Conservation (phyloP, 2,329 filamentous ascomycete genomes). For the Colletotrichum sp. region DNA sequence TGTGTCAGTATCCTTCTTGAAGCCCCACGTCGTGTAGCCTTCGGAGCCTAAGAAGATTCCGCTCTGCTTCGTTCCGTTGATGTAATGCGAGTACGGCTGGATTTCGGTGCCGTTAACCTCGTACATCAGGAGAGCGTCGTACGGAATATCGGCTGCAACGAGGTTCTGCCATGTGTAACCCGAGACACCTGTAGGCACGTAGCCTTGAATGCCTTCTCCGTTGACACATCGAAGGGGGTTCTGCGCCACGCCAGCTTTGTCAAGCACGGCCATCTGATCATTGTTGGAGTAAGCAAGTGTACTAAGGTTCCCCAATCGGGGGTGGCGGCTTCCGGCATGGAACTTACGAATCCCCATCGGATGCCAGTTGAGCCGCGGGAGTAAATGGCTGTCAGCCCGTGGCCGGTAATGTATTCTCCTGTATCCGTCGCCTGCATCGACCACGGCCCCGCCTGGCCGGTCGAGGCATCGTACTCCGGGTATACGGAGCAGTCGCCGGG, state of each 20-base stretch:
- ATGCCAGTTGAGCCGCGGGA: neutral
- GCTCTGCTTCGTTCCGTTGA: neutral
- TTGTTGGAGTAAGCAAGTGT: neutral
- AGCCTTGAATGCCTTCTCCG: neutral
- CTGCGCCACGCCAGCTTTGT: neutral
- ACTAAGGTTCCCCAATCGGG: neutral
- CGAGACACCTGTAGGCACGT: neutral
- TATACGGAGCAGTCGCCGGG: conserved; percentile 6
- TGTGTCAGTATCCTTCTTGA: neutral
- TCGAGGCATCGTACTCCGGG: neutral
- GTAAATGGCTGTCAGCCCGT: neutral
- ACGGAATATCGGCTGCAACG: neutral
- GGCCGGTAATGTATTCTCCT: neutral
- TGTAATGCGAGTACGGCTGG: neutral
- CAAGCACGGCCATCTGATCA: neutral
- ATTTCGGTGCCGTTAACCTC: neutral
- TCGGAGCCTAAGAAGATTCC: neutral
- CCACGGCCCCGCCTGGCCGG: conserved; percentile 1
- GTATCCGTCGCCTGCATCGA: neutral
- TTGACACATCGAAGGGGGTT: neutral
- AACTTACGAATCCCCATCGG: conserved; percentile 5
- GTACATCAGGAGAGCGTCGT: conserved; percentile 6
- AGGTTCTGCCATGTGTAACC: conserved; percentile 3
- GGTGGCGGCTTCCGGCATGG: neutral
- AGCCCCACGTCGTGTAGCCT: neutral